phyloP scores from a whole-genome alignment of 78 protist genomes.

The Anaeramoeba flamelloides region DNA sequence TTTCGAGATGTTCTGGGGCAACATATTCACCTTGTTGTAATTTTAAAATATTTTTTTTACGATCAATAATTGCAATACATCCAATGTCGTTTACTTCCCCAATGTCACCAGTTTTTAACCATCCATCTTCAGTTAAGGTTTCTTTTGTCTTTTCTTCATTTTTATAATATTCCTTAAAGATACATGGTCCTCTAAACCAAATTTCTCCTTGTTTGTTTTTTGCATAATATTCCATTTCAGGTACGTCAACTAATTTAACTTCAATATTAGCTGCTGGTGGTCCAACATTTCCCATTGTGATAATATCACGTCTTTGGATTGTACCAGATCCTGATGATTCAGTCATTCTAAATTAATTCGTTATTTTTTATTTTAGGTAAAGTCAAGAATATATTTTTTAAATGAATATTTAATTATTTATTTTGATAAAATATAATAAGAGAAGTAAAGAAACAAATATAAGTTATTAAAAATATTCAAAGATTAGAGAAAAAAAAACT shows the following conservation, averaged over 20 bases:
- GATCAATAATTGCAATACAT: not conserved
- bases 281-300: too few species aligned
- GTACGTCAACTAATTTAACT: not conserved
- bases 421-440: too few species aligned
- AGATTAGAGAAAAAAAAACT: too few species aligned
- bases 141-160: not conserved
- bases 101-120: slow-evolving; percentile 5
- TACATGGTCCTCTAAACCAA: not conserved
- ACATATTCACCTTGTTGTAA: not conserved
- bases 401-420: too few species aligned
- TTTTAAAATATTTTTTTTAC: not conserved
- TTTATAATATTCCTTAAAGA: not conserved
- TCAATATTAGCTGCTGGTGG: slow-evolving; percentile 1
- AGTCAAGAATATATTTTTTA: too few species aligned
- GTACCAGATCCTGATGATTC: not conserved
- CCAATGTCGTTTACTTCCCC: not conserved
- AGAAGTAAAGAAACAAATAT: too few species aligned
- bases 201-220: not conserved
- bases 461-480: too few species aligned
- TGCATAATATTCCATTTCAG: not conserved
- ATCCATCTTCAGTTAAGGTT: not conserved
- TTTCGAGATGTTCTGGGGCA: not conserved
- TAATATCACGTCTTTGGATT: not conserved
- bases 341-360: not conserved
- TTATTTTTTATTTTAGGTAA: not conserved